These are phyloP conservation scores for Sporothrix brunneoviolacea DNA, from an alignment of 2,329 filamentous ascomycete genomes.

Conservation along the genomic window DNA sequence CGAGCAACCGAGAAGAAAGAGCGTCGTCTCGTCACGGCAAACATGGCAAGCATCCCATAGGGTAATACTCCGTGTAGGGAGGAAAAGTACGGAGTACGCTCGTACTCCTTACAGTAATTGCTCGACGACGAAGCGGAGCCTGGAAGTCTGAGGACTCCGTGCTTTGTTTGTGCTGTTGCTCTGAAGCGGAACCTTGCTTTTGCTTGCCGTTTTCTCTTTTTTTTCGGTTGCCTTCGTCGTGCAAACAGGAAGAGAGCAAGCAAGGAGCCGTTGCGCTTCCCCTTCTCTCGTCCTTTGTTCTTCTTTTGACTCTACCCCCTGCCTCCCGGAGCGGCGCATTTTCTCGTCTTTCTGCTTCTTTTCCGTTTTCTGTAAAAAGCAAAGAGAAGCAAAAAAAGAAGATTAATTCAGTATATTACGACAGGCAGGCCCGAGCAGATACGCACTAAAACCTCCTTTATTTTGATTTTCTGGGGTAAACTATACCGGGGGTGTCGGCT, in stretches of 20 bases:
- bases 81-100: too few species aligned
- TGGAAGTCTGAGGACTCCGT: too few species aligned
- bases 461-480: conserved; percentile 11
- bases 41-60: too few species aligned
- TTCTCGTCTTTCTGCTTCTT: not conserved
- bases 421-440: not conserved
- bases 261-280: too few species aligned
- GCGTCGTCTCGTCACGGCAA: too few species aligned
- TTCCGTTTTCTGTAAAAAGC: not conserved
- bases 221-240: not conserved
- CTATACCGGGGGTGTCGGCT: too few species aligned
- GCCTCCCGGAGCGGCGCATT: not conserved
- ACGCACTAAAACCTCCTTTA: conserved; percentile 2
- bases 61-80: too few species aligned
- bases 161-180: not conserved
- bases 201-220: not conserved
- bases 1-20: too few species aligned
- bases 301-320: too few species aligned
- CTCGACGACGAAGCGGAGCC: too few species aligned
- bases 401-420: not conserved
- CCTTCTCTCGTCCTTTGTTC: too few species aligned
- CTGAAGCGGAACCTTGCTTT: conserved; percentile 1
- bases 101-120: too few species aligned
- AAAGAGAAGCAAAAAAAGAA: not conserved
- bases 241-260: not conserved